Base-by-base conservation (phyloP, 352 stramenopile species). In the Phytophthora cajani region DNA sequence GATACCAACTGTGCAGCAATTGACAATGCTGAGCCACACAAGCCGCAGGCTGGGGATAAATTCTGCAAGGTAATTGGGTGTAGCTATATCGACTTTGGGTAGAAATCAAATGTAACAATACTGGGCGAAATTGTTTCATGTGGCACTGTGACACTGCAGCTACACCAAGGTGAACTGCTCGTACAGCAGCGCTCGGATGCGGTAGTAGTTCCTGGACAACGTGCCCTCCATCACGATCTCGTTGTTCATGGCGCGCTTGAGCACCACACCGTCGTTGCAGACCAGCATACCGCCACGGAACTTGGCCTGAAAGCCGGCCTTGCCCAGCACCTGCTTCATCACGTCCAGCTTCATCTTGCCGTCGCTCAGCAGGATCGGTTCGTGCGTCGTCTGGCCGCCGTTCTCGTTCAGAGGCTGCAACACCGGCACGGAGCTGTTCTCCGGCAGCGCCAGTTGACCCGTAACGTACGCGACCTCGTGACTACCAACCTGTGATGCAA, bases 291-390 rank as follows among this genome's bases (percentile, higher is more conserved):
- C 88, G 10, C 90, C 85, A n/a, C 85, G 87, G 63, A 95, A 96
- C 63, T 96, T 97, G 72, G 88, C 90, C 65, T 97, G 89, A 75
- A 95, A 97, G 0, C 88, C 90, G 11, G 88, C 87, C 53, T 93
- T 94, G 42, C 85, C 86, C 33, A 97, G 74, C 59, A 96, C 82
- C 67, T 95, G 88, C 73, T 96, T 95, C 88, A 97, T 95, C 64
- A 94, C 80, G 64, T 95, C 87, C 62, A 97, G 77, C 74, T 95
- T 97, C 74, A 96, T 88, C 76, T 96, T 96, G 75, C 88, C 90
- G 51, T 97, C 88, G 57, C 87, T 95, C 53, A 97, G 78, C 56
- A 95, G 64, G 49, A 97, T 92, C 12, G 89, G 89, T 25, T 93
- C 82, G 71, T 97, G 89, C 3, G 77, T 81, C 16, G 74, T 75